Evolutionary conservation across 176 grass and related monocot genomes (phyloP), one percentile per base, ranked within the genome.

Genomic region (Phyllostachys edulis): DNA sequence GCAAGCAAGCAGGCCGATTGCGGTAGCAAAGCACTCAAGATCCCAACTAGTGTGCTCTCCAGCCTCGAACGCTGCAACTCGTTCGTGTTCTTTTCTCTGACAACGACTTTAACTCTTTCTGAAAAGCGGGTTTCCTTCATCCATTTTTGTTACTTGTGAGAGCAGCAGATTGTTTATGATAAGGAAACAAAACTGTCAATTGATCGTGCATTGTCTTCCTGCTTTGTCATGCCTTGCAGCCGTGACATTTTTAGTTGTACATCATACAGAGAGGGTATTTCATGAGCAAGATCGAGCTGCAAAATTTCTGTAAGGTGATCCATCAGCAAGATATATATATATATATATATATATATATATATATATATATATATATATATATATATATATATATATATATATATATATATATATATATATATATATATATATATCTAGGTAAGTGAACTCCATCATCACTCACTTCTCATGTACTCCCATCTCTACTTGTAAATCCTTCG

Each of bases 1-100:
- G 69, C 29, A 80, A 73, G 32, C 52, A 50, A 46, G 80, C 38
- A 13, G 15, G 45, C 8, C 3, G 26, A 14, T 52, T 52, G 13
- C 46, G 11, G 52, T 69, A 62, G 6, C 60, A 59, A 87, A 32
- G 71, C 46, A 26, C 27, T 46, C 9, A 5, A 62, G 66, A 55
- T 82, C 17, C 11, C 23, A 71, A 72, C 59, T 15, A 20, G 34
- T 9, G 68, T 87, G 60, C 61, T 39, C 13, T 88, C 86, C 74
- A 84, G 37, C 75, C 36, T 29, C 2, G 4, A 71, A 78, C 73
- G 83, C 71, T 86, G 83, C 67, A 86, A 90, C 72, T 44, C 37
- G 72, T 64, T 72, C 9, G 26, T 71, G 78, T 38, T 82, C 12
- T 71, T 72, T 63, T 62, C 41, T 63, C 78, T 71, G 63, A 80